Evolutionary conservation across 2,329 filamentous ascomycete genomes (phyloP).

Genomic region (Westerdykella sp.): DNA sequence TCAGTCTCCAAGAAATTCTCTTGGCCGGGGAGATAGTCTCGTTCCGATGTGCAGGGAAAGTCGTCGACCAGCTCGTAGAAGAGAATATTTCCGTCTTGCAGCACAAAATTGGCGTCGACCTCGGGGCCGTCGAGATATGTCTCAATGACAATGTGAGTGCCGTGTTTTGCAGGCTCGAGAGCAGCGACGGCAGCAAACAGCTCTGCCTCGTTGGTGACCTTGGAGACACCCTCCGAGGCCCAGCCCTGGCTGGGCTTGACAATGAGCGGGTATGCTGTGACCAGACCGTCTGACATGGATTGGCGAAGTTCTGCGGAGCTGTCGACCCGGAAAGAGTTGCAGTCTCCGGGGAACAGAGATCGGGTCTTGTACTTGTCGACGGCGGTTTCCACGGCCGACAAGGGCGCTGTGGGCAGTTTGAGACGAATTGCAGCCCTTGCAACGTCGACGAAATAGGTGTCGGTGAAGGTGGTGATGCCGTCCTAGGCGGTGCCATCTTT

Average conservation of each 20-base stretch:
- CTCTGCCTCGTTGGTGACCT: conserved; percentile 20
- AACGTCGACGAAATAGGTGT: background rate
- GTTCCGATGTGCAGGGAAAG: conserved; percentile 4
- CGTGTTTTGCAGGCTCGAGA: conserved; percentile 5
- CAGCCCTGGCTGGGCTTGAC: conserved; percentile 37
- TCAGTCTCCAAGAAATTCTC: conserved; percentile 3
- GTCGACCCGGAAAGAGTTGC: background rate
- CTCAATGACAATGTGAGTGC: conserved; percentile 22
- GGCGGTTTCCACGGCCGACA: conserved; percentile 1
- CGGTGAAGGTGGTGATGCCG: background rate
- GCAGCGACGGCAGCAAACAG: conserved; percentile 13
- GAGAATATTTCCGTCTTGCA: conserved; percentile 5
- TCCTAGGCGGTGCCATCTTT: background rate
- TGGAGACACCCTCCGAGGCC: conserved; percentile 29
- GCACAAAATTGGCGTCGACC: conserved; percentile 8
- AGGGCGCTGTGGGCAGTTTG: too few relatives aligned
- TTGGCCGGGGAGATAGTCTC: background rate
- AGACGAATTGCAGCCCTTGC: too few relatives aligned
- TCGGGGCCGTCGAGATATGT: conserved; percentile 10
- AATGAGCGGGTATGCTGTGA: conserved; percentile 16
- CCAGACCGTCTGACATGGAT: background rate
- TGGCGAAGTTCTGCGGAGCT: conserved; percentile 3
- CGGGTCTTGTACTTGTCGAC: conserved; percentile 3
- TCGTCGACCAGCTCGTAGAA: conserved; percentile 9
- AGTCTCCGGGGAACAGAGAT: background rate